Evolutionary conservation across 768 basidiomycete genomes (phyloP), one percentile per base, ranked within the genome.

Genomic region (Austroboletus festivus): DNA sequence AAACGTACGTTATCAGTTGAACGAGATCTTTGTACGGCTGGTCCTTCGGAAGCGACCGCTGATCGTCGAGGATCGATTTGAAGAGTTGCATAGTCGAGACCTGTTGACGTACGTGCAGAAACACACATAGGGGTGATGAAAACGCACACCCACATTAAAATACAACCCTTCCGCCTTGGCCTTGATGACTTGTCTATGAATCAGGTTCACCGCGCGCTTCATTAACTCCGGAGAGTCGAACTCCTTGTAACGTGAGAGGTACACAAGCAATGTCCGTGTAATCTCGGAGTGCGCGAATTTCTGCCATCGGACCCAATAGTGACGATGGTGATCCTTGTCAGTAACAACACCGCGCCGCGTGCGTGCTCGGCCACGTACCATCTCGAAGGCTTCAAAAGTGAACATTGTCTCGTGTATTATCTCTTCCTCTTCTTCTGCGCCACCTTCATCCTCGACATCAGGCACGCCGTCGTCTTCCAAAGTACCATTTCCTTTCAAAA

Each of bases 161-260:
- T 92, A 98, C 9, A 99, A 70, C 0, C 87, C 95, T 64, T 98
- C 96, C 1, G 93, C 91, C 65, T 96, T 93, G 15, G 86, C 85
- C 58, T 80, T 85, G 52, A 99, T 82, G 38, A 86, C 93, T 55
- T 95, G 91, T 13, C 96, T 81, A 64, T 98, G 91, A 57, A 99
- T 77, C 56, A 99, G 71, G 55, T 79, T 81, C 28, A 98, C 93
- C 33, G 92, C 86, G 40, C 93, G 81, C 65, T 89, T 90, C 84
- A 98, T 87, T 62, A 86, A 78, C 58, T 97, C 91, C 0, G 86
- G 70, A 23, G 66, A 61, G 49, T 69, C 68, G 66, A 94, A 93
- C 44, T 93, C 89, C 61, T 80, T 83, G 74, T 90, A 95, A 16
- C 90, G 80, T 39, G 82, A 74, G 28, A 98, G 77, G 65, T 95